Evolutionary conservation across 164 flowering plant species (phyloP).

Genomic region (Vitis amurensis): DNA sequence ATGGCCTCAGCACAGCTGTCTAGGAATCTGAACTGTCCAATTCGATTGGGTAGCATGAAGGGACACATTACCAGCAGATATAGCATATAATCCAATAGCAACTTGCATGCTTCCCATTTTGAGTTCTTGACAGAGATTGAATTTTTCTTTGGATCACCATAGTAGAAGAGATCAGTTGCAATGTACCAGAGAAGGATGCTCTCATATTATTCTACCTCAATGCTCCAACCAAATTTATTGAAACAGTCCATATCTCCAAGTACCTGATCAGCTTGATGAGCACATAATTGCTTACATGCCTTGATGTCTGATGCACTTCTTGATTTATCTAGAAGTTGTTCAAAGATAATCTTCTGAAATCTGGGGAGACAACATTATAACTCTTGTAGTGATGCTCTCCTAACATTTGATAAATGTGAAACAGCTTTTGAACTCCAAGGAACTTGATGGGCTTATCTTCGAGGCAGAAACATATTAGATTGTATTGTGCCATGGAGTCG

Average conservation of each 20-base stretch:
- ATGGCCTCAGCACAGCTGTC: constrained; percentile 27
- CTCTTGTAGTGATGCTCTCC: constrained; percentile 2
- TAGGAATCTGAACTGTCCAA: constrained; percentile 22
- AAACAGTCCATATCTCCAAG: background rate
- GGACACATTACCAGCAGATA: constrained; percentile 14
- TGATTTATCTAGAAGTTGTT: background rate
- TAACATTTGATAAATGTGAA: constrained; percentile 1
- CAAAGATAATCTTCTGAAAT: background rate
- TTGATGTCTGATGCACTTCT: too few relatives aligned
- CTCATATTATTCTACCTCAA: constrained; percentile 11
- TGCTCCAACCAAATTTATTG: background rate
- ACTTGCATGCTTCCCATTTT: constrained; percentile 5
- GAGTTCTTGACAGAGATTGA: too few relatives aligned
- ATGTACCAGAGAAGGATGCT: constrained; percentile 22
- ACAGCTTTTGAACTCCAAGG: constrained; percentile 2
- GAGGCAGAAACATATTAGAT: constrained; percentile 10
- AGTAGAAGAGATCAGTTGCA: constrained; percentile 11
- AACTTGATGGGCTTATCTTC: background rate
- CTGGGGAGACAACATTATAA: background rate
- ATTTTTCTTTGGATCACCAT: background rate
- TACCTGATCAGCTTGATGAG: background rate
- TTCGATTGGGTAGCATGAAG: constrained; percentile 19
- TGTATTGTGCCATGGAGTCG: constrained; percentile 10
- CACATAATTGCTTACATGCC: background rate
- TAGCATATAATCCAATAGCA: constrained; percentile 26